Base-by-base conservation (phyloP, 768 basidiomycete species). In the Tricholoma flavovirens region DNA sequence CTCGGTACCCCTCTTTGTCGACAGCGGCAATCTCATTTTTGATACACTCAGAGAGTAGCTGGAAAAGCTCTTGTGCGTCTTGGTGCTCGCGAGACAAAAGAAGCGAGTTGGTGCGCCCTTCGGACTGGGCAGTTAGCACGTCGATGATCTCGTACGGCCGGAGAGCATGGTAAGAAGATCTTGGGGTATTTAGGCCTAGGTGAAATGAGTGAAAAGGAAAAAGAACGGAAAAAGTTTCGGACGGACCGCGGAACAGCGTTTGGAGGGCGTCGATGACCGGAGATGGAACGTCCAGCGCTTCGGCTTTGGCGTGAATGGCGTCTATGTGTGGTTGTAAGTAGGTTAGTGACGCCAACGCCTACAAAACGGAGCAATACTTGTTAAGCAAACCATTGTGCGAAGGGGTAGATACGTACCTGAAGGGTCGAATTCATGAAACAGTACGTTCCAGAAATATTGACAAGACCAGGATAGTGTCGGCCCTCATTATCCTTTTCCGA, bases 371-470 rank as follows among this genome's bases (percentile, higher is more conserved):
- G 30, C 42, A 29, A 51, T 10, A 19, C 32, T 54, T 42, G 45
- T 51, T 33, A 45, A 15, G 36, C 30, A 38, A 49, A 53, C 56
- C 43, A 36, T 49, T 56, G 35, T 38, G 49, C 36, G 38, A 65
- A 67, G 67, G 64, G 33, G 53, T 49, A 43, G 30, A 29, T 35
- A 53, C 62, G 33, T 26, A 82, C 91, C 82, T 98, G 96, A 9
- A 98, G 75, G 2, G 93, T 93, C 11, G 96, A 94, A 68, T 98
- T 96, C 86, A 98, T 90, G 76, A 97, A 98, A 67, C 96, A 98
- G 61, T 96, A 90, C 51, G 93, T 96, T 10, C 95, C 95, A 8
- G 93, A 95, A 35, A 95, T 87, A 65, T 98, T 98, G 66, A 97
- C 89, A 50, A 98, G 86, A 0, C 95, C 95, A 1, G 94, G 89